Evolutionary conservation across 176 grass and related monocot genomes (phyloP).

Genomic region (Alloteropsis semialata): DNA sequence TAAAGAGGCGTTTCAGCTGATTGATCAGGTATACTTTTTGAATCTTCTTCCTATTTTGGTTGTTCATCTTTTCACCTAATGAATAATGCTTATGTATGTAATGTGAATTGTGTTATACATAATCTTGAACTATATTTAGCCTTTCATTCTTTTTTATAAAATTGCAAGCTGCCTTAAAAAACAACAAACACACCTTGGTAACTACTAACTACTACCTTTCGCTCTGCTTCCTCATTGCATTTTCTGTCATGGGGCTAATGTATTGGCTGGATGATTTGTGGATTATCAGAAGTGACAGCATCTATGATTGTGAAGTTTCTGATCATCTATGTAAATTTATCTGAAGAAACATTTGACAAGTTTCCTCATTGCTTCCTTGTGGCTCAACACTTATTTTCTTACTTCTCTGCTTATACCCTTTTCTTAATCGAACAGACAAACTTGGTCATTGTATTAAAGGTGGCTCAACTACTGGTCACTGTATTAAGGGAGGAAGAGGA

Average conservation of each 20-base stretch:
- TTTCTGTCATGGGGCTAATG: not conserved
- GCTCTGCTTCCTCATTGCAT: not conserved
- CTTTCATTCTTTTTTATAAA: not conserved
- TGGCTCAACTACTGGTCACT: too few relatives aligned
- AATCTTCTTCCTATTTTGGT: not conserved
- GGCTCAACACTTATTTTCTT: not conserved
- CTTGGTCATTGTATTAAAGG: not conserved
- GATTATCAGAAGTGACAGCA: not conserved
- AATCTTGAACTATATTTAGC: not conserved
- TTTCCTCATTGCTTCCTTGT: not conserved
- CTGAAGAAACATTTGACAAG: not conserved
- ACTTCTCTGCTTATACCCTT: not conserved
- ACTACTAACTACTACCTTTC: slow-evolving; percentile 3
- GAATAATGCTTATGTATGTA: not conserved
- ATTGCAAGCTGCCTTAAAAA: not conserved
- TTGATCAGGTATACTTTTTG: slow-evolving; percentile 44
- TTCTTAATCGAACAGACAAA: not conserved
- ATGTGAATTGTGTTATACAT: slow-evolving; percentile 1
- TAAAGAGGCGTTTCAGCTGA: slow-evolving; percentile 11
- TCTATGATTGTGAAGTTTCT: not conserved
- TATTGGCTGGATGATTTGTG: not conserved
- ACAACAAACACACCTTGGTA: not conserved
- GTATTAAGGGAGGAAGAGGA: not conserved
- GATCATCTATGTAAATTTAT: slow-evolving; percentile 2
- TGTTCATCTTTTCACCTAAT: slow-evolving; percentile 18